A percentile compares a stretch with the other conserved stretches of the same genome.
These are phyloP conservation scores for Hansenula lynferdii DNA, from an alignment of 1,139 yeast genomes.

Conservation along the genomic window DNA sequence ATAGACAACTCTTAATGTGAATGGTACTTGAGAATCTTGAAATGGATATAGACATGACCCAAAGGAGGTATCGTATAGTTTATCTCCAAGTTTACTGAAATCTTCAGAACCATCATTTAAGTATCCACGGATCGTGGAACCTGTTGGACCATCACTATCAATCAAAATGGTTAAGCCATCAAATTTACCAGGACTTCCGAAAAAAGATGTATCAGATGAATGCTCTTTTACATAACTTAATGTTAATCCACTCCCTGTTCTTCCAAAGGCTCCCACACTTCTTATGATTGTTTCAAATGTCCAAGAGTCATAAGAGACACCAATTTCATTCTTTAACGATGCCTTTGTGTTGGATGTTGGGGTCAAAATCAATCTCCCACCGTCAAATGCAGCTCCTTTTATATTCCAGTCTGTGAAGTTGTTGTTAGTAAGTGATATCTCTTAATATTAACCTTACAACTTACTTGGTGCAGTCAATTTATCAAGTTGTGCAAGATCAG, in stretches of 20 bases:
- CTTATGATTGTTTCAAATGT: conserved; percentile 59
- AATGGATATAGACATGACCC: conserved; percentile 56
- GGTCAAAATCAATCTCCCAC: conserved; percentile 40
- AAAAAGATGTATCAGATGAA: conserved; percentile 23
- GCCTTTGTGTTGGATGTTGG: conserved; percentile 39
- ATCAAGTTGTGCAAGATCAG: conserved; percentile 29
- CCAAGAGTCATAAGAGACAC: conserved; percentile 37
- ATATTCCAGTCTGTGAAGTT: conserved; percentile 32
- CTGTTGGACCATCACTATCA: conserved; percentile 34
- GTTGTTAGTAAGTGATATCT: too few relatives aligned
- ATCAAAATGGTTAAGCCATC: conserved; percentile 60
- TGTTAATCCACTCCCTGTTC: conserved; percentile 27
- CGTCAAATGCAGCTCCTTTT: conserved; percentile 31
- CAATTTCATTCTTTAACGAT: conserved; percentile 38
- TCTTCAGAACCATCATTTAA: conserved; percentile 50
- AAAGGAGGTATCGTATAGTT: conserved; percentile 31
- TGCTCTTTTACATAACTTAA: conserved; percentile 27
- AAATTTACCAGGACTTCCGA: conserved; percentile 48
- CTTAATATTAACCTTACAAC: too few relatives aligned
- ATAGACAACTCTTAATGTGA: conserved; percentile 60
- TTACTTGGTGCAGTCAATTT: conserved; percentile 17
- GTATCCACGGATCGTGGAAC: conserved; percentile 50
- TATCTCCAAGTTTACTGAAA: conserved; percentile 24
- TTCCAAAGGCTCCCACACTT: conserved; percentile 44
- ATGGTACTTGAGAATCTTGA: conserved; percentile 66